Percentiles rank a stretch among this genome's conserved stretches.
Evolutionary conservation across 2,329 filamentous ascomycete species (phyloP).

Genomic region (Pyricularia sp.): DNA sequence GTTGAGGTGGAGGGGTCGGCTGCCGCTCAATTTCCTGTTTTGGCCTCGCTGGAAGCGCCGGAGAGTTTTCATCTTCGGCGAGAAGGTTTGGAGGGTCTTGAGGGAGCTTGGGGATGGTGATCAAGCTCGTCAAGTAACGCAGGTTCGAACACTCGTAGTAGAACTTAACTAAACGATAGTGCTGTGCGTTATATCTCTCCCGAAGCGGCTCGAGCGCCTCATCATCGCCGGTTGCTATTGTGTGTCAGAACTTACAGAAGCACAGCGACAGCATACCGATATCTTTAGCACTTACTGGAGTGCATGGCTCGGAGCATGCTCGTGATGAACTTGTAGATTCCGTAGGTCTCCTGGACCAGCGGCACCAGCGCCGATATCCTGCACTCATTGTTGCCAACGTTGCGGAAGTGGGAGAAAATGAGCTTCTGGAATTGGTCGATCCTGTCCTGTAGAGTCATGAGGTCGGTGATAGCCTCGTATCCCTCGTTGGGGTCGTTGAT

Average conservation of each 20-base stretch:
- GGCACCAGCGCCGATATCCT: slow-evolving; percentile 89
- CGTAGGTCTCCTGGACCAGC: slow-evolving; percentile 94
- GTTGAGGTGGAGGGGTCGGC: slow-evolving; percentile 59
- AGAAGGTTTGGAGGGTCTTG: slow-evolving; percentile 88
- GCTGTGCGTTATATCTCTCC: slow-evolving; percentile 85
- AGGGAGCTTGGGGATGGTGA: slow-evolving; percentile 90
- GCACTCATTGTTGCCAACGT: slow-evolving; percentile 90
- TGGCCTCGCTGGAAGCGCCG: slow-evolving; percentile 71
- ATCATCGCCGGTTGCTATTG: slow-evolving; percentile 74
- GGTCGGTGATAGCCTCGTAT: slow-evolving; percentile 90
- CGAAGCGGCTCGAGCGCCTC: slow-evolving; percentile 85
- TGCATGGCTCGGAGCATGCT: slow-evolving; percentile 99
- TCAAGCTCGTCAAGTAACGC: slow-evolving; percentile 89
- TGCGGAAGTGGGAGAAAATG: slow-evolving; percentile 93
- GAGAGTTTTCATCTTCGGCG: slow-evolving; percentile 73
- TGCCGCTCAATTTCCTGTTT: slow-evolving; percentile 63
- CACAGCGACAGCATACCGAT: neutral
- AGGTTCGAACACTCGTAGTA: slow-evolving; percentile 99
- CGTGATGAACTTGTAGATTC: slow-evolving; percentile 98
- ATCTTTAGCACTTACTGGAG: slow-evolving; percentile 52
- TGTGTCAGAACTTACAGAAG: slow-evolving; percentile 12
- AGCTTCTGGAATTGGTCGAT: slow-evolving; percentile 98
- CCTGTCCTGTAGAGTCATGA: slow-evolving; percentile 95
- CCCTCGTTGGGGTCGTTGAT: slow-evolving; percentile 99
- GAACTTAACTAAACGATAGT: slow-evolving; percentile 93